Base-by-base conservation (phyloP, 208 protist species). In the Acanthamoeba castellanii region DNA sequence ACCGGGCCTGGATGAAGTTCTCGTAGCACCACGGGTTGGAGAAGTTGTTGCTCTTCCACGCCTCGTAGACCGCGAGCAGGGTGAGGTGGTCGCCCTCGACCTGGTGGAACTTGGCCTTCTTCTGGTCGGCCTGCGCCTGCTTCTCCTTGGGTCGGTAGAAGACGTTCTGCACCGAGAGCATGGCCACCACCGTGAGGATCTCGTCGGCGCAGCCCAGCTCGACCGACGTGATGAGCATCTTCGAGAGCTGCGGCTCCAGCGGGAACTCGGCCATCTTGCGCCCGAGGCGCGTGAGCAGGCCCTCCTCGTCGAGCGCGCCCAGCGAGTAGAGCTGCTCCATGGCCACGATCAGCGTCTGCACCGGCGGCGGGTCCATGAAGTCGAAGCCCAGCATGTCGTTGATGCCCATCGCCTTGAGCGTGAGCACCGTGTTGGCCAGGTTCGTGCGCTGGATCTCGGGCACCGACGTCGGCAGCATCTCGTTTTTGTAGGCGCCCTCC, bases 61-160 rank as follows among this genome's bases (percentile, higher is more conserved):
- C 94, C 92, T 95, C 76, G 82, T 96, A 99, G 2, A 99, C 99
- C 1, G 97, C 97, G 78, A 99, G 98, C 16, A 99, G 97, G 1
- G 99, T 99, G 37, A 99, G 97, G 96, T 99, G 99, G 96, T 99
- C 99, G 37, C 99, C 97, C 98, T 99, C 90, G 95, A 98, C 95
- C 96, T 99, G 98, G 96, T 98, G 97, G 95, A 99, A 99, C 94
- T 99, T 98, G 18, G 98, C 97, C 72, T 99, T 98, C 92, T 99
- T 99, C 92, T 98, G 98, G 95, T 99, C 99, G 3, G 99, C 99
- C 34, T 99, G 97, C 11, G 95, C 95, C 94, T 98, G 97, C 89
- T 98, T 98, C 81, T 98, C 97, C 72, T 76, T 98, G 1, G 96
- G 97, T 42, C 97, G 59, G 95, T 98, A 99, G 96, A 98, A 99